Evolutionary conservation across 2,329 filamentous ascomycete species (phyloP).

Genomic region (Xylaria polymorpha): DNA sequence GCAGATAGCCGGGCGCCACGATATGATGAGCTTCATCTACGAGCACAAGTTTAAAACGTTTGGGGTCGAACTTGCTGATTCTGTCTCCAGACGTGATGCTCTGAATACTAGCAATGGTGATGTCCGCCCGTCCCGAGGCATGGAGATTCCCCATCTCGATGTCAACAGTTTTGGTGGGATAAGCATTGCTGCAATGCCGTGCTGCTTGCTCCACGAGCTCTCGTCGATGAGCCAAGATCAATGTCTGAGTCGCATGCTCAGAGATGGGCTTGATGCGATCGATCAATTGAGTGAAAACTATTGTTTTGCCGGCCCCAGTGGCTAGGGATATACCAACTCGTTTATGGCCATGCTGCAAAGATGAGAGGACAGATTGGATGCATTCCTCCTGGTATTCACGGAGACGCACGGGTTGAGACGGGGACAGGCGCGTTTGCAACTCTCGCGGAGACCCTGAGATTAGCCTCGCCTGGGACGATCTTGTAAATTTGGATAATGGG

Average conservation of each 20-base stretch:
- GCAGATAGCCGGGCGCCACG: slow-evolving; percentile 83
- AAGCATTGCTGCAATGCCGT: slow-evolving; percentile 81
- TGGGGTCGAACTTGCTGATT: slow-evolving; percentile 84
- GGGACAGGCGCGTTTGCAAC: slow-evolving; percentile 17
- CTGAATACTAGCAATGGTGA: slow-evolving; percentile 90
- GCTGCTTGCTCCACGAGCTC: slow-evolving; percentile 96
- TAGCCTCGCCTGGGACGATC: slow-evolving; percentile 27
- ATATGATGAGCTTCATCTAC: slow-evolving; percentile 99
- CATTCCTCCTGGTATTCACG: slow-evolving; percentile 93
- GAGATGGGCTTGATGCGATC: slow-evolving; percentile 73
- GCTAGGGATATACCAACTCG: slow-evolving; percentile 86
- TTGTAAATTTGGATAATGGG: slow-evolving; percentile 14
- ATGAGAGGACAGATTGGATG: slow-evolving; percentile 80
- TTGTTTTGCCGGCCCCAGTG: slow-evolving; percentile 90
- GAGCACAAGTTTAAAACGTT: slow-evolving; percentile 85
- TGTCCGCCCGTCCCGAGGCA: slow-evolving; percentile 85
- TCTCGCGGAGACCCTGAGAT: slow-evolving; percentile 25
- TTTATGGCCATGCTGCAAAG: slow-evolving; percentile 77
- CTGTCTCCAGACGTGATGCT: slow-evolving; percentile 83
- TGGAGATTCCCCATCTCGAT: slow-evolving; percentile 88
- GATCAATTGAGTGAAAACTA: slow-evolving; percentile 97
- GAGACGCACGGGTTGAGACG: slow-evolving; percentile 63
- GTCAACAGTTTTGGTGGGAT: slow-evolving; percentile 83
- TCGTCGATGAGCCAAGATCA: slow-evolving; percentile 91
- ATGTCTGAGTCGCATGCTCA: slow-evolving; percentile 74